Conservation (phyloP, 2,329 filamentous ascomycete genomes). For the Penicillium sclerotigenum region DNA sequence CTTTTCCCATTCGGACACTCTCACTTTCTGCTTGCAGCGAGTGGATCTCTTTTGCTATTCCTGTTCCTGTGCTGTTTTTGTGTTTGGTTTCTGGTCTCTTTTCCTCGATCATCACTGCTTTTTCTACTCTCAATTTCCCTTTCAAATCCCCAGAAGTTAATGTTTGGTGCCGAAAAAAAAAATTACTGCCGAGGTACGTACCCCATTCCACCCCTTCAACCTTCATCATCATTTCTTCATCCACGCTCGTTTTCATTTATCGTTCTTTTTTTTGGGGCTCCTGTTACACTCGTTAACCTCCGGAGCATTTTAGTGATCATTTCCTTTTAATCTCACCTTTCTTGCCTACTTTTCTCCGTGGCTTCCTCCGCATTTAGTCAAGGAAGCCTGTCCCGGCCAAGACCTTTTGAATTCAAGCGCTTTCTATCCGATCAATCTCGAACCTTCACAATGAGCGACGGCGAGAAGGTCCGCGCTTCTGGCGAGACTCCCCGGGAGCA, state of each 20-base stretch:
- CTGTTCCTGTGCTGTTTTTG: neutral
- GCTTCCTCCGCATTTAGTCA: conserved; percentile 45
- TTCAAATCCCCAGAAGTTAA: neutral
- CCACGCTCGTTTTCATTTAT: conserved; percentile 12
- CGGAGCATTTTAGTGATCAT: conserved; percentile 17
- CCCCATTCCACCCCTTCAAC: conserved; percentile 22
- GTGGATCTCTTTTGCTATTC: neutral
- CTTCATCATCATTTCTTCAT: conserved; percentile 27
- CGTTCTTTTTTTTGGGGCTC: conserved; percentile 11
- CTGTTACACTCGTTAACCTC: conserved; percentile 12
- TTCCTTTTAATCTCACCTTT: conserved; percentile 17
- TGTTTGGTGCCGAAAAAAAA: conserved; percentile 10
- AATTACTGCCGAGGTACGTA: conserved; percentile 17
- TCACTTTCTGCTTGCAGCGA: conserved; percentile 1
- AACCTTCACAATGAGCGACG: conserved; percentile 56
- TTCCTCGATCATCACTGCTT: neutral
- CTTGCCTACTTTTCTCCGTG: conserved; percentile 31
- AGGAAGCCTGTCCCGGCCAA: conserved; percentile 44
- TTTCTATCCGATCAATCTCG: conserved; percentile 45
- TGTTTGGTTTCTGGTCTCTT: neutral
- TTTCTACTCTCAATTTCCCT: neutral
- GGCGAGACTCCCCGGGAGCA: conserved; percentile 58
- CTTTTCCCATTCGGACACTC: neutral
- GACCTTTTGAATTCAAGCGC: conserved; percentile 48
- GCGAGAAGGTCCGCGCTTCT: conserved; percentile 81